Conservation (phyloP, 305 asterid species). For the Euphrasia arctica region DNA sequence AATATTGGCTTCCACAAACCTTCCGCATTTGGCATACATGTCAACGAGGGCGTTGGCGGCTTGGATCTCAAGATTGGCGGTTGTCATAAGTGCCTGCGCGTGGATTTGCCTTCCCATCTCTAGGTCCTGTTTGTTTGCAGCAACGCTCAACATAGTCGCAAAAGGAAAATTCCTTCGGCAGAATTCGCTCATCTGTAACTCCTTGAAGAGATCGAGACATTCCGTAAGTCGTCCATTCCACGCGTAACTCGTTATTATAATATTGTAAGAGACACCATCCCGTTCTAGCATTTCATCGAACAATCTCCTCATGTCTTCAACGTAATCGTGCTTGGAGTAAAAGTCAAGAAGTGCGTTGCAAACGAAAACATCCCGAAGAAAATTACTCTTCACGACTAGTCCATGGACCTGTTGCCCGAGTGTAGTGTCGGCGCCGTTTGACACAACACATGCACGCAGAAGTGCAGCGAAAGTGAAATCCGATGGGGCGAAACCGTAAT, state of each 20-base stretch:
- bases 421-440: constrained; percentile 31
- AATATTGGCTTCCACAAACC: constrained; percentile 52
- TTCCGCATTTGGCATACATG: constrained; percentile 90
- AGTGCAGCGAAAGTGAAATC: constrained; percentile 84
- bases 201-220: constrained; percentile 45
- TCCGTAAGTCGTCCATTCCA: constrained; percentile 50
- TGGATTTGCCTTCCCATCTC: constrained; percentile 86
- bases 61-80: constrained; percentile 55
- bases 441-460: constrained; percentile 51
- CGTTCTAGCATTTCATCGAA: constrained; percentile 67
- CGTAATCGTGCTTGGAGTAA: constrained; percentile 63
- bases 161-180: constrained; percentile 66
- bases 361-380: constrained; percentile 58
- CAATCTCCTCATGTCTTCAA: constrained; percentile 42
- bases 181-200: constrained; percentile 45
- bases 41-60: constrained; percentile 82
- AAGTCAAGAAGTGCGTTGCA: constrained; percentile 78
- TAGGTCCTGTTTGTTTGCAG: constrained; percentile 49
- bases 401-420: constrained; percentile 70
- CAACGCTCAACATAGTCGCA: constrained; percentile 72
- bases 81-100: constrained; percentile 55
- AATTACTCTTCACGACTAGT: constrained; percentile 54
- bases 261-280: constrained; percentile 85
- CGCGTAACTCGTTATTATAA: constrained; percentile 61
- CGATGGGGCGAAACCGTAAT: constrained; percentile 58